A percentile compares a stretch with the other conserved stretches of the same genome.
These are phyloP conservation scores for Picea sitchensis DNA, from an alignment of 75 land plant genomes.

Conservation along the genomic window DNA sequence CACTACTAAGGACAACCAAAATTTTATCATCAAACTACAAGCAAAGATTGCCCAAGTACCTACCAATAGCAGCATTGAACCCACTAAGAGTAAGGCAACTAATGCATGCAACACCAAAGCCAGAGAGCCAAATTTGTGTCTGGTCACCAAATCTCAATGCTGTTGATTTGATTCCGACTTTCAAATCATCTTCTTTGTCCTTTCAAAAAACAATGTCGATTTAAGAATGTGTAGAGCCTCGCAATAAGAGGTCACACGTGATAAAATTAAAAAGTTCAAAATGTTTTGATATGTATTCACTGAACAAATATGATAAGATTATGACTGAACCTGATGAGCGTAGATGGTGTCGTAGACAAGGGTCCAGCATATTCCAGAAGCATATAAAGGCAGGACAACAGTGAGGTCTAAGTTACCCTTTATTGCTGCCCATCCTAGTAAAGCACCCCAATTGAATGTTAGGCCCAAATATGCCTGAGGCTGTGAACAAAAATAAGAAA, in stretches of 20 bases:
- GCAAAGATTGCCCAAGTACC: constrained; percentile 3
- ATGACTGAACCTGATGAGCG: constrained; percentile 83
- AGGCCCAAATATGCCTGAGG: constrained; percentile 97
- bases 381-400: constrained; percentile 76
- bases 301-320: neutral
- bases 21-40: neutral
- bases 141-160: constrained; percentile 85
- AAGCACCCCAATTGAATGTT: constrained; percentile 98
- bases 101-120: constrained; percentile 70
- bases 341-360: constrained; percentile 98
- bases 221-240: neutral
- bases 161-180: constrained; percentile 96
- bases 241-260: neutral
- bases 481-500: constrained; percentile 31
- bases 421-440: constrained; percentile 95
- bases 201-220: constrained; percentile 10
- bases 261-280: neutral
- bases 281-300: neutral
- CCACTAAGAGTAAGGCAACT: constrained; percentile 74
- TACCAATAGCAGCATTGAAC: constrained; percentile 79
- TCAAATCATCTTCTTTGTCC: constrained; percentile 95
- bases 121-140: constrained; percentile 67
- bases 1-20: too few species aligned
- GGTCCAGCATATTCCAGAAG: constrained; percentile 93
- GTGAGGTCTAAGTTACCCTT: constrained; percentile 72